Evolutionary conservation across 176 grass and related monocot species (phyloP).

Genomic region (Oryza longistaminata): DNA sequence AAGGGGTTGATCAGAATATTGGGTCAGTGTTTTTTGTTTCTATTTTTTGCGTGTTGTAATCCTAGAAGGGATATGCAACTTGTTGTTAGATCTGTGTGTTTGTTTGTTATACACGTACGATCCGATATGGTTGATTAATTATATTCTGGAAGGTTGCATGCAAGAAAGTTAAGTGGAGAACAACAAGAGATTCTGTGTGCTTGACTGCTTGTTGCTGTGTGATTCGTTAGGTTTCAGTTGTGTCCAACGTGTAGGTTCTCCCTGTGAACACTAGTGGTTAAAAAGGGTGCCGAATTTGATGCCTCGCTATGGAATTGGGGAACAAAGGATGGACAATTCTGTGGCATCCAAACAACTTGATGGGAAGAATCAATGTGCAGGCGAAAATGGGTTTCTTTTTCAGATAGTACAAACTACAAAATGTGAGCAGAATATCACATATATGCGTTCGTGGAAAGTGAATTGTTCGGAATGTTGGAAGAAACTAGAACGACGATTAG

Average conservation of each 20-base stretch:
- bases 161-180: neutral
- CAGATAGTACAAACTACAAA: neutral
- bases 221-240: conserved; percentile 36
- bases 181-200: neutral
- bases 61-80: conserved; percentile 3
- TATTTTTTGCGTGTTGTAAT: conserved; percentile 18
- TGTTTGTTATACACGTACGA: neutral
- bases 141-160: too few relatives aligned
- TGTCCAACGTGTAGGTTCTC: conserved; percentile 15
- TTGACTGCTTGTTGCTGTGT: neutral
- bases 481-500: neutral
- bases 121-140: neutral
- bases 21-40: neutral
- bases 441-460: neutral
- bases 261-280: neutral
- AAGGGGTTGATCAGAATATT: neutral
- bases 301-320: conserved; percentile 19
- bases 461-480: neutral
- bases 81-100: neutral
- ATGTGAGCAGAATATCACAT: neutral
- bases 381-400: neutral
- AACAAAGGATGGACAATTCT: neutral
- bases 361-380: neutral
- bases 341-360: neutral
- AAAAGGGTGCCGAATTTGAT: conserved; percentile 22